Evolutionary conservation across 202 grass and related monocot species (phyloP), one percentile per base, ranked within the genome.

Genomic region (Panicum hallii): DNA sequence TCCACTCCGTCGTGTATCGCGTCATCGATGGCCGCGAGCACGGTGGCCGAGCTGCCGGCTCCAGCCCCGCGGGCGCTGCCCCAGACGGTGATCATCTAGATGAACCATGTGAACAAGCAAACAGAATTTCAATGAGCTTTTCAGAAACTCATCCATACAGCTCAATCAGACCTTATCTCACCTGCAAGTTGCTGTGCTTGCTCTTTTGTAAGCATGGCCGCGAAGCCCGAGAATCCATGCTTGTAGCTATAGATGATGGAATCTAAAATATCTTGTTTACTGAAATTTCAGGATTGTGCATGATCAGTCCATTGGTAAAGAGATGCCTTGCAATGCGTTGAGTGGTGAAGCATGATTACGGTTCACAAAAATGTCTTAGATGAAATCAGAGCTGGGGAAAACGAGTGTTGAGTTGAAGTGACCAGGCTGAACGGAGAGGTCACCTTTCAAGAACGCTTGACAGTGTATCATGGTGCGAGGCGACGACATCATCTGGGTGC

Each of bases 11-110:
- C 86, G 10, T 88, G 80, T 1, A 88, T 88, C 0, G 86, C 86
- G 16, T 88, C 80, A 14, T 88, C 86, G 38, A 92, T 87, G 11
- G 90, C 87, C 1, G 81, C 80, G 2, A 87, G 84, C 6, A 92
- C 0, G 64, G 7, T 19, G 5, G 87, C 87, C 0, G 71, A 6
- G 58, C 11, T 43, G 46, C n/a, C 68, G 7, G 22, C 7, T 1
- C 16, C 17, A 15, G 26, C 5, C 0, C 61, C 26, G 26, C 28
- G 26, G 8, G 14, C 38, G 19, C 71, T 28, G 1, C n/a, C n/a
- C n/a, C n/a, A n/a, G n/a, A n/a, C n/a, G n/a, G n/a, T n/a, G n/a
- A n/a, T n/a, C n/a, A n/a, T 89, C 90, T 90, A 56, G 32, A 46
- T 3, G 41, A 63, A 72, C 28, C 10, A 1, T 45, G 8, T 26